Percentiles rank a stretch among this genome's conserved stretches.
These are phyloP conservation scores for Crithidia bombi DNA, from an alignment of 208 protist species.

Conservation along the genomic window DNA sequence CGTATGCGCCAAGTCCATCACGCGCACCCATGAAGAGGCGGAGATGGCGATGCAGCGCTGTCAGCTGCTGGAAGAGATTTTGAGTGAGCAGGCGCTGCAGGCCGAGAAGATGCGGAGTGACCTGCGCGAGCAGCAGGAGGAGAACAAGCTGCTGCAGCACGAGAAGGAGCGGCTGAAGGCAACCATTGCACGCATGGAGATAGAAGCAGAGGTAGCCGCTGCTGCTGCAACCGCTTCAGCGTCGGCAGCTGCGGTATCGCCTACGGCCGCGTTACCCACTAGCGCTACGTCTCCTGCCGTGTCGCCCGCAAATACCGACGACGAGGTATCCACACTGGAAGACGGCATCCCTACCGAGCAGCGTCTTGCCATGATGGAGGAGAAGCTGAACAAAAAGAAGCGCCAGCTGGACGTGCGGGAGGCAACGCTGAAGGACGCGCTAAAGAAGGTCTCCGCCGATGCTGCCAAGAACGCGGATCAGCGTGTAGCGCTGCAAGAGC, in stretches of 20 bases:
- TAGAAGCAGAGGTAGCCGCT: constrained; percentile 41
- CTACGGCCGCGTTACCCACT: neutral
- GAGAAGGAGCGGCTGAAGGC: constrained; percentile 47
- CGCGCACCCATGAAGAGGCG: constrained; percentile 40
- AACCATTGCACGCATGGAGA: constrained; percentile 40
- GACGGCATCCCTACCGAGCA: neutral
- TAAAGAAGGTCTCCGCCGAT: constrained; percentile 67
- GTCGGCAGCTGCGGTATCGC: neutral
- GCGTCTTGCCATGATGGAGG: constrained; percentile 14
- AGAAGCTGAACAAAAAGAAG: constrained; percentile 42
- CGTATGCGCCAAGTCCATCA: constrained; percentile 49
- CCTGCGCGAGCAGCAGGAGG: constrained; percentile 44
- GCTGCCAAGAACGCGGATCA: constrained; percentile 50
- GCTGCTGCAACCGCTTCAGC: constrained; percentile 16
- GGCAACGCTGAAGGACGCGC: constrained; percentile 62
- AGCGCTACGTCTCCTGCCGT: neutral
- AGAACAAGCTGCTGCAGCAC: constrained; percentile 52
- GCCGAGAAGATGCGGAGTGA: constrained; percentile 45
- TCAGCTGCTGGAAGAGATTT: constrained; percentile 48
- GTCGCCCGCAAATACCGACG: constrained; percentile 8
- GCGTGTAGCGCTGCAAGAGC: constrained; percentile 46
- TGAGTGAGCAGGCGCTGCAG: constrained; percentile 54
- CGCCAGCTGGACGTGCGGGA: constrained; percentile 59
- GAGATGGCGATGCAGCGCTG: constrained; percentile 55
- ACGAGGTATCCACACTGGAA: neutral